Evolutionary conservation across 1,284 basidiomycete genomes (phyloP), one percentile per base, ranked within the genome.

Genomic region (Trametes hirsuta): DNA sequence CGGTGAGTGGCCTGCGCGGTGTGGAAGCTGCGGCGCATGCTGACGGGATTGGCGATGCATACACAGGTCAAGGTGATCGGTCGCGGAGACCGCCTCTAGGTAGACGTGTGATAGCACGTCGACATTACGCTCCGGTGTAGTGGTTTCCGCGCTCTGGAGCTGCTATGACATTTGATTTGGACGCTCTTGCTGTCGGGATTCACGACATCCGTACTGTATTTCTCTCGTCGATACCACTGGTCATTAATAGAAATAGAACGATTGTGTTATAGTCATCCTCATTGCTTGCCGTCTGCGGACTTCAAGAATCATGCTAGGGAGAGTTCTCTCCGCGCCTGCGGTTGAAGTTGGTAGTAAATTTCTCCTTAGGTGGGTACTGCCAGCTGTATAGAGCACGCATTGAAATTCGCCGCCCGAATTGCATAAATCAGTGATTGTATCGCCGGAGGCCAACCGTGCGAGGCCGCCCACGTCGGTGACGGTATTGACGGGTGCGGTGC

Each of bases 1-100:
- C 90, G 78, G 97, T 97, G 12, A 44, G 84, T 77, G 14, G 22
- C 25, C 47, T 53, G 46, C 56, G 45, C 50, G 50, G 35, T 37
- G 39, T 18, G 18, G 18, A 18, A n/a, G 15, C 60, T 24, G 39
- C 40, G 53, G 53, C 55, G 39, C 46, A 42, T 60, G 77, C 77
- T 55, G 22, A 47, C 24, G 42, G 57, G 21, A 57, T 15, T 44
- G 41, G 4, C 36, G 2, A 39, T 42, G 25, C 39, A 4, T 24
- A 12, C 56, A n/a, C 59, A 72, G 71, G 71, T 73, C 63, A 73
- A 70, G 61, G 68, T 70, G 39, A 72, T 72, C 52, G 72, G 71
- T 35, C 69, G 72, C 44, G 71, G 72, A 47, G 69, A 70, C 51
- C 57, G 69, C 30, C 41, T 67, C 15, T 71, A 35, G 57, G 35